Evolutionary conservation across 345 rosid species (phyloP).

Genomic region (Ailanthus altissimus): DNA sequence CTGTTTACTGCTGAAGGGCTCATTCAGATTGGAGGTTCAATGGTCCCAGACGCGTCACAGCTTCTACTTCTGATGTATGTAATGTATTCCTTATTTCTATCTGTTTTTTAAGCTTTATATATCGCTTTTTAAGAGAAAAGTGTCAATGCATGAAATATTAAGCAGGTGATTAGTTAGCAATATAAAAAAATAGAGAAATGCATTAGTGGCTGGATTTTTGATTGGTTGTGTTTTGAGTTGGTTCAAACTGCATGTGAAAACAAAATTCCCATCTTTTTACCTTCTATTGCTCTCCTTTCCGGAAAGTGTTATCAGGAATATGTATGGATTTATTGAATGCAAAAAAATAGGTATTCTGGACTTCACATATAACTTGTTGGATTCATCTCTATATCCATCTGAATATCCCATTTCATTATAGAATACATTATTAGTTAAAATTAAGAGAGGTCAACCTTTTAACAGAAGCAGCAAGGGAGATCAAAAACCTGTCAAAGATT

Average conservation of each 20-base stretch:
- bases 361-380: neutral
- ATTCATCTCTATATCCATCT: neutral
- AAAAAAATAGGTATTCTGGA: neutral
- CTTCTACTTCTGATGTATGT: conserved; percentile 65
- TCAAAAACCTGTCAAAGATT: conserved; percentile 47
- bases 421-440: neutral
- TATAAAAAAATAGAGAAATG: neutral
- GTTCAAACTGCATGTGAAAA: neutral
- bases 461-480: conserved; percentile 62
- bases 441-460: neutral
- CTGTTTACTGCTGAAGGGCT: conserved; percentile 87
- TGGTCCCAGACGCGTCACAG: conserved; percentile 67
- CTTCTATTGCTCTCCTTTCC: neutral
- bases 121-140: neutral
- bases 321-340: neutral
- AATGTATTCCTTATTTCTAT: neutral
- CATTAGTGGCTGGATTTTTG: neutral
- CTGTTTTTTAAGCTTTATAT: neutral
- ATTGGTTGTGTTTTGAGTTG: neutral
- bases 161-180: neutral
- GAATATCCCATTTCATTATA: neutral
- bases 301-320: neutral
- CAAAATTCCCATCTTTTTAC: neutral
- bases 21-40: conserved; percentile 83
- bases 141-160: neutral